Conservation (phyloP, 768 basidiomycete species). For the Chiua virens region DNA sequence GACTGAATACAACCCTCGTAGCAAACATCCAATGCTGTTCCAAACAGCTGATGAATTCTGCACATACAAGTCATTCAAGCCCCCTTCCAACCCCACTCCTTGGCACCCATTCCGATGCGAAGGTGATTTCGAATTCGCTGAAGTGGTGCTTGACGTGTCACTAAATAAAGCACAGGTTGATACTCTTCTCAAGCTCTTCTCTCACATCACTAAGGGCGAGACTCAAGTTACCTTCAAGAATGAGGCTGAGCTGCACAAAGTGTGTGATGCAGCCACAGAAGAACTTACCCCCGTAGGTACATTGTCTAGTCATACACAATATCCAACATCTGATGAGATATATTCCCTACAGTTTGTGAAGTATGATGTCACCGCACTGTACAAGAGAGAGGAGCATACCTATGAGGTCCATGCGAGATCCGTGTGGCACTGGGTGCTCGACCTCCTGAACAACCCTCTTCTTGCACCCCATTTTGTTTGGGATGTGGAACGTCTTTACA, state of each 20-base stretch:
- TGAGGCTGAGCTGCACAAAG: not conserved
- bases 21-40: slow-evolving; percentile 2
- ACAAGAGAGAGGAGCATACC: too few species aligned
- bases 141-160: slow-evolving; percentile 7
- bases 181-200: not conserved
- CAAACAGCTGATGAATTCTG: slow-evolving; percentile 17
- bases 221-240: slow-evolving; percentile 13
- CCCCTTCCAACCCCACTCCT: slow-evolving; percentile 6
- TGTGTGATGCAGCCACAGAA: not conserved
- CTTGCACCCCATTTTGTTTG: slow-evolving; percentile 25
- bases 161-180: slow-evolving; percentile 10
- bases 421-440: slow-evolving; percentile 7
- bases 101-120: slow-evolving; percentile 2
- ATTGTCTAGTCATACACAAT: too few species aligned
- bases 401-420: not conserved
- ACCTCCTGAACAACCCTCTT: not conserved
- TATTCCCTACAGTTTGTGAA: too few species aligned
- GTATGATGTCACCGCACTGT: too few species aligned
- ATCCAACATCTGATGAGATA: too few species aligned
- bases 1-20: slow-evolving; percentile 25
- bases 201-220: slow-evolving; percentile 5
- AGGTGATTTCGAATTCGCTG: slow-evolving; percentile 9
- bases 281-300: slow-evolving; percentile 5
- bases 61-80: too few species aligned
- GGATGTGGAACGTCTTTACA: too few species aligned